Evolutionary conservation across 306 rosid genomes (phyloP), one percentile per base, ranked within the genome.

Genomic region (Vigna hirtella): DNA sequence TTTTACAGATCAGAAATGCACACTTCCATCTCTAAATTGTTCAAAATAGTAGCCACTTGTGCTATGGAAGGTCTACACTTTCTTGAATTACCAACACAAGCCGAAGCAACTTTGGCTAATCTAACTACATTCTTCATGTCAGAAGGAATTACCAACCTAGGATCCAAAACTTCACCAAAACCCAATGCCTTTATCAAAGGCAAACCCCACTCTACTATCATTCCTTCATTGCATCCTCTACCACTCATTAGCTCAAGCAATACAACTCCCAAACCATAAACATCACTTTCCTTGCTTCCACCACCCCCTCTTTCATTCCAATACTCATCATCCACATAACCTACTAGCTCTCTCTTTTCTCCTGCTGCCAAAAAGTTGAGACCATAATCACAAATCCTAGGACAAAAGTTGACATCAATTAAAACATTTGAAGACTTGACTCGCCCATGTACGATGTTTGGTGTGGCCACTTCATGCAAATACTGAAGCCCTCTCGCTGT

Each of bases 181-280:
- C 78, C 85, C 87, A 13, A 74, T 30, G 77, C 89, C 63, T 87
- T 88, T 3, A 92, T 88, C 90, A 92, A 81, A 67, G 90, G 90
- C 94, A 84, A 45, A 36, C 85, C 89, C 97, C 94, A 88, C 10
- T 84, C 87, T 57, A 77, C 89, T 16, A 89, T n/a, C 65, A 67
- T 26, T 3, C 92, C 52, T 66, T 66, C 71, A 4, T 40, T 51
- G 5, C 71, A 66, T 5, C 32, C 52, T 66, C 71, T 66, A 59
- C 97, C 97, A 77, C 89, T 92, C 82, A 92, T 58, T 65, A 93
- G 63, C 84, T 93, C 93, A 66, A 92, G 78, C 73, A 90, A 15
- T 50, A 93, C 88, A 67, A 93, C 87, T 16, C 97, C 97, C 53
- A 89, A 86, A 12, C 96, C 97, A 66, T 85, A 93, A 30, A 93